phyloP scores from a whole-genome alignment of 2,329 filamentous ascomycete genomes.

The Phoma herbarum region DNA sequence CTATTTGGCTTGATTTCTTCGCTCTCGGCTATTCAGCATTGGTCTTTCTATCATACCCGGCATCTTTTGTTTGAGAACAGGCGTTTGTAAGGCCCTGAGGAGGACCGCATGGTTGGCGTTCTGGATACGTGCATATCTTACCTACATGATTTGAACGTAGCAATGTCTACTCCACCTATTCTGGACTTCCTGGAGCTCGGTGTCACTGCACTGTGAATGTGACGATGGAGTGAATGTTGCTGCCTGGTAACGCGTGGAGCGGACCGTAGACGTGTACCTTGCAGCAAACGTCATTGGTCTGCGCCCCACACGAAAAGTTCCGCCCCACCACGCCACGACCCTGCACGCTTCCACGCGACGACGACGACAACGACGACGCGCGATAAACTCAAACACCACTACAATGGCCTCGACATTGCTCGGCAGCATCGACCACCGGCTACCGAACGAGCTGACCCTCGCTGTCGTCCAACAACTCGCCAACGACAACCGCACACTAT shows the following conservation, averaged over 20 bases:
- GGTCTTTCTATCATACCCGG: conserved; percentile 2
- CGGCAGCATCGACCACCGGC: conserved; percentile 24
- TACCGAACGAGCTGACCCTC: conserved; percentile 44
- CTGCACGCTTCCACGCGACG: neutral
- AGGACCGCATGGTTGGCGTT: conserved; percentile 14
- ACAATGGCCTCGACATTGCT: conserved; percentile 31
- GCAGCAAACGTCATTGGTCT: conserved; percentile 12
- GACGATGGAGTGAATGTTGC: neutral
- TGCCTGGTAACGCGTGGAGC: neutral
- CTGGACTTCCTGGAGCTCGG: neutral
- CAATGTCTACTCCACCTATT: neutral
- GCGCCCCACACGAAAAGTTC: conserved; percentile 8
- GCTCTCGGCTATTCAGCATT: neutral
- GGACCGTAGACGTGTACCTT: neutral
- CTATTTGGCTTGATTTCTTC: neutral
- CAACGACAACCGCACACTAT: conserved; percentile 34
- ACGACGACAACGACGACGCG: neutral
- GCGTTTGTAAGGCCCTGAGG: conserved; percentile 4
- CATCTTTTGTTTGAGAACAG: neutral
- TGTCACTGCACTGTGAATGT: neutral
- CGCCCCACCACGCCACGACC: neutral
- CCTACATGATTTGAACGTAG: neutral
- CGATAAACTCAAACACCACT: neutral
- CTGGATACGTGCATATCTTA: neutral
- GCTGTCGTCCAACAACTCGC: conserved; percentile 40